Evolutionary conservation across 805 yeast genomes (phyloP), one percentile per base, ranked within the genome.

Genomic region (Alloascoidea africana): DNA sequence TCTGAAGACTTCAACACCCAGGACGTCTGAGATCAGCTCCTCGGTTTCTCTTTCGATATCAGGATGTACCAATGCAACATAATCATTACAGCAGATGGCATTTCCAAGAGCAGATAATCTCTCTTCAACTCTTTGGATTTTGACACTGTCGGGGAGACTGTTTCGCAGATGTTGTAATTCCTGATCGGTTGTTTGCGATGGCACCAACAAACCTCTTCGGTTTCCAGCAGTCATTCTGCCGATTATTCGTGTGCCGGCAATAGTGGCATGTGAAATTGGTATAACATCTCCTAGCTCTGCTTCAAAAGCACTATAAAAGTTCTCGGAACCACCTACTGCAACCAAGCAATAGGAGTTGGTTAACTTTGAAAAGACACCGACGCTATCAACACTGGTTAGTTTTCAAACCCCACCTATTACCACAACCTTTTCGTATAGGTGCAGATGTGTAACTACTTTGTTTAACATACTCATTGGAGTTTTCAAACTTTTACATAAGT

Each of bases 41-140:
- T 91, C 99, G 38, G 98, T 91, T 63, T 91, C 99, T 58, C 98
- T 79, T 67, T 91, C 99, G 47, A 91, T 85, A 65, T 91, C 99
- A 37, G 99, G 99, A 61, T 91, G 99, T 39, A 91, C 98, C 46
- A 91, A 71, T 3, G 99, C 99, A 50, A 93, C 99, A 57, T 91
- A 91, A 60, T 91, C 99, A 61, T 91, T 91, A 65, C 97, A 89
- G 63, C 97, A 89, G 53, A 91, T 86, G 44, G 91, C 98, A 51
- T 91, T 91, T 51, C 99, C 99, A 47, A 91, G 65, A 11, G 99
- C 98, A 38, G 95, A 82, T 45, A 91, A 67, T 56, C 98, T 76
- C 65, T 91, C 99, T 63, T 91, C 99, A 32, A 93, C 95, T 59
- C 99, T 76, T 65, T 91, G 98, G 51, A 91, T 86, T 62, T 82